phyloP scores from a whole-genome alignment of 2,329 filamentous ascomycete genomes.

The Herpotrichia juniperi region DNA sequence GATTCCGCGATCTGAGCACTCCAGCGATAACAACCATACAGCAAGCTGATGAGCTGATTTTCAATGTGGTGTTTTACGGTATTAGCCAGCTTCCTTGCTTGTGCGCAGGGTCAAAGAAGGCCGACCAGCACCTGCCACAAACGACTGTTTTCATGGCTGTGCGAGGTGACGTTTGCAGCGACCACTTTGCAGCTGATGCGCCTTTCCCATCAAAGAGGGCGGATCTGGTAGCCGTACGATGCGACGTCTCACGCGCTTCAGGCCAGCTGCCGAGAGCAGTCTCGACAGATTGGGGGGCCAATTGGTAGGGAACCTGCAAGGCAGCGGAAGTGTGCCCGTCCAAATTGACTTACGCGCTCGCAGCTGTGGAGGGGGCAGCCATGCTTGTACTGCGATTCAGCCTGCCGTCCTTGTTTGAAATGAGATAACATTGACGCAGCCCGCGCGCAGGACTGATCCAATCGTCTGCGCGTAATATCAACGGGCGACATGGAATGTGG shows the following conservation, averaged over 20 bases:
- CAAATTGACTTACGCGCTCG: background rate
- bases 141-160: background rate
- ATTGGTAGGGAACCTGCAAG: background rate
- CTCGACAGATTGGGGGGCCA: background rate
- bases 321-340: constrained; percentile 4
- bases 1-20: no score
- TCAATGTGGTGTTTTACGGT: background rate
- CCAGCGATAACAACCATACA: no score
- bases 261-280: constrained; percentile 3
- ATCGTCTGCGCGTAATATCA: constrained; percentile 39
- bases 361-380: constrained; percentile 4
- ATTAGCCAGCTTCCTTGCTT: background rate
- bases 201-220: background rate
- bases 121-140: background rate
- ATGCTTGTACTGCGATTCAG: constrained; percentile 14
- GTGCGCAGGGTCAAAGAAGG: background rate
- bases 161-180: constrained; percentile 9
- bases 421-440: constrained; percentile 1
- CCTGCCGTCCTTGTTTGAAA: constrained; percentile 25
- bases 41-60: background rate
- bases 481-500: constrained; percentile 35
- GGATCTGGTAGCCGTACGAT: background rate
- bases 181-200: no score
- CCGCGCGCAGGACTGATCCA: constrained; percentile 26
- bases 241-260: background rate